These are phyloP conservation scores for Kondoa subrosea DNA, from an alignment of 768 basidiomycete genomes.

Conservation along the genomic window DNA sequence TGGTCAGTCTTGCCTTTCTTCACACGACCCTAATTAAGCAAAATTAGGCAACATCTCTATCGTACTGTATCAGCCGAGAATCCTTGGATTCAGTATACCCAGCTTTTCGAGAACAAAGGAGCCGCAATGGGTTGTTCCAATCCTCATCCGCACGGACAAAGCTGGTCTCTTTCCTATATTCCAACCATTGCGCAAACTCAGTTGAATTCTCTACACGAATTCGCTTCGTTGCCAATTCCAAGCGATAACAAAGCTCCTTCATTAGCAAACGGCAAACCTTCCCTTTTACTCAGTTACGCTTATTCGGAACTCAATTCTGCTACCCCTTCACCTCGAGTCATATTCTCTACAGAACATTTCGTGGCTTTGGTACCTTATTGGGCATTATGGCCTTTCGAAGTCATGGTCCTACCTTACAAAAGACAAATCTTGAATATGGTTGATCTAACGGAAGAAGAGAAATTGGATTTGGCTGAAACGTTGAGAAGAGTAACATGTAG, in stretches of 20 bases:
- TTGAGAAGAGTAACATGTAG: slow-evolving; percentile 31
- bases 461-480: slow-evolving; percentile 47
- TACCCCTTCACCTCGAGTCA: slow-evolving; percentile 38
- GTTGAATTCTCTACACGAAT: slow-evolving; percentile 19
- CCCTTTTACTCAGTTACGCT: slow-evolving; percentile 28
- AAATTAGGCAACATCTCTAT: slow-evolving; percentile 26
- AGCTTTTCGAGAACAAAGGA: slow-evolving; percentile 57
- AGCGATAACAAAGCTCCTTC: neutral
- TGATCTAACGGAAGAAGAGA: slow-evolving; percentile 48
- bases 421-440: slow-evolving; percentile 60
- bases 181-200: slow-evolving; percentile 43
- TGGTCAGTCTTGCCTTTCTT: slow-evolving; percentile 49
- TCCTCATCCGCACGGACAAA: slow-evolving; percentile 83
- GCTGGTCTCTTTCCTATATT: slow-evolving; percentile 44
- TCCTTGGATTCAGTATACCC: slow-evolving; percentile 28
- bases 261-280: slow-evolving; percentile 21
- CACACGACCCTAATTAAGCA: neutral
- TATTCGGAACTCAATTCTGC: slow-evolving; percentile 35
- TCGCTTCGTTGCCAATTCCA: slow-evolving; percentile 1
- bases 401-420: slow-evolving; percentile 37
- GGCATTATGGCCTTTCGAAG: slow-evolving; percentile 87
- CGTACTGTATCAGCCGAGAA: slow-evolving; percentile 20
- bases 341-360: slow-evolving; percentile 58
- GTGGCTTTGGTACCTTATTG: slow-evolving; percentile 81
- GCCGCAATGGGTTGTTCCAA: slow-evolving; percentile 90